Conservation (phyloP, 495 filamentous ascomycete species). For the Penicillium waksmanii region DNA sequence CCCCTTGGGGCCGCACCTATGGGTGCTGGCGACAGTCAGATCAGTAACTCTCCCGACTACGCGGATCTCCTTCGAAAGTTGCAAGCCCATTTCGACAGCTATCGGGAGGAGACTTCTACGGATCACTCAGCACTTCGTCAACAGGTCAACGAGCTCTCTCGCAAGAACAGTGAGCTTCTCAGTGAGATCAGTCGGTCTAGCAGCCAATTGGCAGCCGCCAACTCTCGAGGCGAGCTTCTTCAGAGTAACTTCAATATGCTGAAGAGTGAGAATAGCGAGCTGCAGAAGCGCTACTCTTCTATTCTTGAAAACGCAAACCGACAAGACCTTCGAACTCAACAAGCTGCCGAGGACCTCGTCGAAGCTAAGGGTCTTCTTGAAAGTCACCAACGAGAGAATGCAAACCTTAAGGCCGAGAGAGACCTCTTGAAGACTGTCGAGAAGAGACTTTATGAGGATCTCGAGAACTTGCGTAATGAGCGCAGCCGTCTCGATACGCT, state of each 20-base stretch:
- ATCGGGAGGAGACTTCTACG: conserved; percentile 78
- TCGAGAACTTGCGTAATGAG: conserved; percentile 81
- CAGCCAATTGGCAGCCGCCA: conserved; percentile 78
- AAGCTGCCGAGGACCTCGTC: conserved; percentile 89
- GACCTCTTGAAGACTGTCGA: conserved; percentile 90
- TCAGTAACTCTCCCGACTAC: conserved; percentile 61
- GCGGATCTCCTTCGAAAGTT: conserved; percentile 77
- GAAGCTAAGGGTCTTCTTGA: conserved; percentile 81
- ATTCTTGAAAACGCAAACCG: conserved; percentile 82
- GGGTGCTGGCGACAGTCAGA: conserved; percentile 41
- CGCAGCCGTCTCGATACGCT: conserved; percentile 76
- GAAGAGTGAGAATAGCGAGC: conserved; percentile 79
- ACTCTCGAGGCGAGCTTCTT: conserved; percentile 86
- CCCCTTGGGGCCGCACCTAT: conserved; percentile 49
- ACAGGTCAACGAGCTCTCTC: conserved; percentile 79
- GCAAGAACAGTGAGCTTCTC: conserved; percentile 79
- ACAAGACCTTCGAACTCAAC: conserved; percentile 86
- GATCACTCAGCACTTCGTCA: conserved; percentile 82
- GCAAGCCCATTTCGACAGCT: conserved; percentile 87
- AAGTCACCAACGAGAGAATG: conserved; percentile 85
- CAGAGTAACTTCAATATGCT: conserved; percentile 82
- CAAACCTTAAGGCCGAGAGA: conserved; percentile 92
- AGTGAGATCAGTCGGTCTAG: conserved; percentile 75
- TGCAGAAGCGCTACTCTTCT: conserved; percentile 76
- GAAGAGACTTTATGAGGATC: conserved; percentile 82